phyloP scores from a whole-genome alignment of 257 asterid genomes.

The Misopates orontium region DNA sequence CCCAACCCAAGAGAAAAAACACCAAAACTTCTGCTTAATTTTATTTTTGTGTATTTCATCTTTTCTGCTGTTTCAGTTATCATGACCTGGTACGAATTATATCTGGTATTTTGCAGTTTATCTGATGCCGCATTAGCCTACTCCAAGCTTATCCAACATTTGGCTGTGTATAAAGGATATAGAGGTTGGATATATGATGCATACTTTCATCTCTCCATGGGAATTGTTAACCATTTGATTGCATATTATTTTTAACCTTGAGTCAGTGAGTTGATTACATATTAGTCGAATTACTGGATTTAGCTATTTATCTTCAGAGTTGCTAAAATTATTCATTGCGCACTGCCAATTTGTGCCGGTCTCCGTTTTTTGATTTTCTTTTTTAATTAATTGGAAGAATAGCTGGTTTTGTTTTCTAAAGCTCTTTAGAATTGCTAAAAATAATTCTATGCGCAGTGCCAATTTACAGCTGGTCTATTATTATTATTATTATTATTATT shows the following conservation, averaged over 20 bases:
- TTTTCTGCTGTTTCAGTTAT: conserved; percentile 16
- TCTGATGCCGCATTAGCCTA: conserved; percentile 83
- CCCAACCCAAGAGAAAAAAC: neutral
- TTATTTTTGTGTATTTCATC: conserved; percentile 9
- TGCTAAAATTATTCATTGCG: neutral
- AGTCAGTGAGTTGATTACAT: conserved; percentile 8
- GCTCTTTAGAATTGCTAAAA: neutral
- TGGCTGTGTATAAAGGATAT: conserved; percentile 84
- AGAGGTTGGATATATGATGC: conserved; percentile 51
- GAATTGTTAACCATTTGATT: conserved; percentile 13
- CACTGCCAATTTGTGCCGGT: neutral
- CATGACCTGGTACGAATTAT: conserved; percentile 7
- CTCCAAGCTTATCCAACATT: conserved; percentile 87
- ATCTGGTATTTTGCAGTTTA: conserved; percentile 48
- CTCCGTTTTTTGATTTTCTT: conserved; percentile 12
- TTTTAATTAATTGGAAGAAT: conserved; percentile 8
- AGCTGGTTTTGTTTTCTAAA: neutral
- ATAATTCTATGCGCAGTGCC: too few species aligned
- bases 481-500: too few species aligned
- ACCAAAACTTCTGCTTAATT: conserved; percentile 17
- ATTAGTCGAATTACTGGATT: conserved; percentile 11
- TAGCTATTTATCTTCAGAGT: conserved; percentile 16
- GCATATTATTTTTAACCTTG: conserved; percentile 1
- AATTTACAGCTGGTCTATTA: too few species aligned
- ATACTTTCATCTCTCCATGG: conserved; percentile 5